Percentiles rank a stretch among this genome's conserved stretches.
Conservation (phyloP, 108 stramenopile genomes). For the Nitzschia putrida region DNA sequence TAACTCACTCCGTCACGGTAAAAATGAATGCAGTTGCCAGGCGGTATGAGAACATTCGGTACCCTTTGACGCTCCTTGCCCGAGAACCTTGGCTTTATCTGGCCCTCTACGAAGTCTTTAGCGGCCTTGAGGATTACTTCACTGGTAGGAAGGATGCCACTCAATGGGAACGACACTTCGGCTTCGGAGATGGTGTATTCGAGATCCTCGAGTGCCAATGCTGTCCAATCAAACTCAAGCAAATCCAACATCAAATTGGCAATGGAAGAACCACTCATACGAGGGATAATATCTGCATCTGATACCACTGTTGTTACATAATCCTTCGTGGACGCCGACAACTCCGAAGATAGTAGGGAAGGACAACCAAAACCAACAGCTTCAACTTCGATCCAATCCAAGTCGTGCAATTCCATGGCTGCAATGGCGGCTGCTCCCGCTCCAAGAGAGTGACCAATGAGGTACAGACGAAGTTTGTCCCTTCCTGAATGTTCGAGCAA, state of each 20-base stretch:
- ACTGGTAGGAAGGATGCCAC: constrained; percentile 6
- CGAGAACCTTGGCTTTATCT: constrained; percentile 2
- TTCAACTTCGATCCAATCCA: constrained; percentile 48
- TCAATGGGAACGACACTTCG: constrained; percentile 13
- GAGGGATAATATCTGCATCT: constrained; percentile 74
- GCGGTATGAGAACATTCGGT: constrained; percentile 35
- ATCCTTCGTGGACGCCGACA: constrained; percentile 60
- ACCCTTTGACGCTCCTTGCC: constrained; percentile 18
- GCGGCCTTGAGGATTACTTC: constrained; percentile 17
- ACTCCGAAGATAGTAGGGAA: constrained; percentile 57
- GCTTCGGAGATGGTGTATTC: constrained; percentile 19
- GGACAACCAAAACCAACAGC: constrained; percentile 84
- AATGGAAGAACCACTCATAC: constrained; percentile 68
- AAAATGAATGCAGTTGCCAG: constrained; percentile 79
- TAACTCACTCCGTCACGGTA: constrained; percentile 79
- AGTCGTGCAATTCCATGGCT: constrained; percentile 69
- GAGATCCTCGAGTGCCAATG: constrained; percentile 28
- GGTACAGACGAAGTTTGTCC: constrained; percentile 53
- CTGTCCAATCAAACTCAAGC: constrained; percentile 63
- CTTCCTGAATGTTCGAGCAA: constrained; percentile 52
- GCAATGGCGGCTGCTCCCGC: constrained; percentile 84
- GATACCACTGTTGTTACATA: constrained; percentile 74
- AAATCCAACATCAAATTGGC: constrained; percentile 66
- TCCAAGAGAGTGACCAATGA: constrained; percentile 77
- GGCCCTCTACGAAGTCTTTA: neutral